These are phyloP conservation scores for Gardenia jasminoides DNA, from an alignment of 257 asterid genomes.

Conservation along the genomic window DNA sequence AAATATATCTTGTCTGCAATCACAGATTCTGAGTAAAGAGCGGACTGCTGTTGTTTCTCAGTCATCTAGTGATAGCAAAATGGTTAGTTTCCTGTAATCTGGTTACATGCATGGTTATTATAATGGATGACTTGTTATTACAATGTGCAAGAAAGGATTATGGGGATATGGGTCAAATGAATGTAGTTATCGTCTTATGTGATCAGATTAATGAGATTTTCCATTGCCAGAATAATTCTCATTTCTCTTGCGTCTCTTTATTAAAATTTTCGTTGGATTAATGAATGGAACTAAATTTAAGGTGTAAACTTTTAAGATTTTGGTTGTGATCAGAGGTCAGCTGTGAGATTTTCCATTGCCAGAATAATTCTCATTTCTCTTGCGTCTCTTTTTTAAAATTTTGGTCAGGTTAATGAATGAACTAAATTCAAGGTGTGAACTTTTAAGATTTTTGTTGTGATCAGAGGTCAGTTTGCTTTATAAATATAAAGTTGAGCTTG, in stretches of 20 bases:
- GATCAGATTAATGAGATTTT: not conserved
- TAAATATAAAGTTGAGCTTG: too few relatives aligned
- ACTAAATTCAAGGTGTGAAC: too few relatives aligned
- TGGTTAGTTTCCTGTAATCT: slow-evolving; percentile 32
- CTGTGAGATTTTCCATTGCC: not conserved
- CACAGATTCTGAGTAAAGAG: slow-evolving; percentile 50
- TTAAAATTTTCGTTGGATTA: not conserved
- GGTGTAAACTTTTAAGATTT: too few relatives aligned
- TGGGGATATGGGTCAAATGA: not conserved
- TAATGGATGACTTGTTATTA: not conserved
- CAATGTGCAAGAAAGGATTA: not conserved
- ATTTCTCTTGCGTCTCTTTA: not conserved
- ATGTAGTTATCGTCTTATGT: not conserved
- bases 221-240: not conserved
- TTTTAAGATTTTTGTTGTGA: too few relatives aligned
- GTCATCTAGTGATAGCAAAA: slow-evolving; percentile 37
- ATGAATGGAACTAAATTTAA: not conserved
- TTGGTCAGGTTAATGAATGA: not conserved
- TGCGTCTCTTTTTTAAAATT: not conserved
- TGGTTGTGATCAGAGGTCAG: not conserved
- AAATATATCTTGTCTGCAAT: slow-evolving; percentile 49
- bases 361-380: not conserved
- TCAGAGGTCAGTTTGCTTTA: too few relatives aligned
- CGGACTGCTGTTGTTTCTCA: slow-evolving; percentile 27
- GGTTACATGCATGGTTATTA: slow-evolving; percentile 5